Evolutionary conservation across 306 rosid species (phyloP), one percentile per base, ranked within the genome.

Genomic region (Begonia fuchsioides): DNA sequence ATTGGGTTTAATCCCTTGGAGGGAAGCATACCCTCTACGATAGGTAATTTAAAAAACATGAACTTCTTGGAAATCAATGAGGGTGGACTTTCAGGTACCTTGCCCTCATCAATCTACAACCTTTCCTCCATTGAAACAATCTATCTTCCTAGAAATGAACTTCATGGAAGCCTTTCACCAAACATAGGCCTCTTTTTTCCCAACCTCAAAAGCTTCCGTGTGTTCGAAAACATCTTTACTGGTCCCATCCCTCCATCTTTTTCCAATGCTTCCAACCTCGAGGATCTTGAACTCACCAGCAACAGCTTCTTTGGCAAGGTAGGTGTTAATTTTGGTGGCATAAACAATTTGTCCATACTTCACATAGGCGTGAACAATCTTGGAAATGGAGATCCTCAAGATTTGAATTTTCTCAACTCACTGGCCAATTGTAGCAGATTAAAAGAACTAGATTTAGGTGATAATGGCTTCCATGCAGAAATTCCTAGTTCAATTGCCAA

Each of bases 1-100:
- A 57, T 68, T 87, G 87, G 82, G 47, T 75, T 78, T 39, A 87
- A 87, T 47, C 13, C 52, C 44, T 68, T 87, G 12, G 49, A 58
- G 49, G 94, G 94, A 0, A 35, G n/a, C 16, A 72, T 0, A 50
- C 47, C 52, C 35, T 2, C 35, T 26, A 70, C 72, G 0, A 32
- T 87, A 16, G 75, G 92, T 13, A 59, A 60, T 50, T 77, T 87
- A 35, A 61, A 46, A 17, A 66, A 57, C 17, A 54, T 87, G 46
- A 45, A 72, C 17, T 73, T 70, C 58, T 73, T 86, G 12, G 60
- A 60, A 50, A 61, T 87, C 10, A 51, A 63, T 1, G 45, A 61
- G 3, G 82, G 77, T 55, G 69, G 73, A 47, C 76, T 86, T 59
- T 54, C 61, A 19, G 96, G 96, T 18, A 72, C 62, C 3, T 54